Evolutionary conservation across 1,284 basidiomycete species (phyloP), one percentile per base, ranked within the genome.

Genomic region (Coriolopsis trogii): DNA sequence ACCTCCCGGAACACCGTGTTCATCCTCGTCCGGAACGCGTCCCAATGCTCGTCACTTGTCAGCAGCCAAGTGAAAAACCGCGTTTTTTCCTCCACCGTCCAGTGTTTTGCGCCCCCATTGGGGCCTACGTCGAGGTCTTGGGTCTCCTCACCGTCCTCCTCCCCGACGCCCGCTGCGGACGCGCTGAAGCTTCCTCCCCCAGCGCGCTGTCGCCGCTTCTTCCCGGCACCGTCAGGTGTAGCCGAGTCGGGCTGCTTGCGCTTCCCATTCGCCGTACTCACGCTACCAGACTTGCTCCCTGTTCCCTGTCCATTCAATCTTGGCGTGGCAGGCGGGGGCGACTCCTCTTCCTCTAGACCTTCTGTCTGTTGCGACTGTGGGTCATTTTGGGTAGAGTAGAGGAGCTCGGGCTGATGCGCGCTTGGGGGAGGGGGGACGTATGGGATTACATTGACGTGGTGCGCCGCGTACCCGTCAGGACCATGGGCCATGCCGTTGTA

Each of bases 1-100:
- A 87, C 87, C 73, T 90, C 87, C 53, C 87, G 79, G 57, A 89
- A 78, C 64, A 87, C 87, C 9, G 85, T 88, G 61, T 89, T 89
- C 71, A 89, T 89, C 12, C 85, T 85, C 5, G 85, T 84, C 18
- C 84, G 78, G 44, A 89, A 79, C 25, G 82, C 71, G 54, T 82
- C 85, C 82, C 87, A 89, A 55, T 88, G 84, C 15, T 87, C 84
- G 62, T 90, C 86, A 61, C 82, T 78, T 15, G 79, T 84, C 80
- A 89, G 85, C 46, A 90, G 76, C 87, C 87, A 89, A 29, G 70
- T 78, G 67, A 89, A 89, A 39, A 89, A 71, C 55, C 77, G 81
- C 6, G 83, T 77, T 69, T 88, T 89, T 65, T 89, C 87, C 13
- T 87, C 85, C 64, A 89, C 87, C 0, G 86, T 86, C 87, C 87